A percentile compares a stretch with the other conserved stretches of the same genome.
Conservation (phyloP, 192 early-diverging fungal species). For the Backusella tarrabulga region DNA sequence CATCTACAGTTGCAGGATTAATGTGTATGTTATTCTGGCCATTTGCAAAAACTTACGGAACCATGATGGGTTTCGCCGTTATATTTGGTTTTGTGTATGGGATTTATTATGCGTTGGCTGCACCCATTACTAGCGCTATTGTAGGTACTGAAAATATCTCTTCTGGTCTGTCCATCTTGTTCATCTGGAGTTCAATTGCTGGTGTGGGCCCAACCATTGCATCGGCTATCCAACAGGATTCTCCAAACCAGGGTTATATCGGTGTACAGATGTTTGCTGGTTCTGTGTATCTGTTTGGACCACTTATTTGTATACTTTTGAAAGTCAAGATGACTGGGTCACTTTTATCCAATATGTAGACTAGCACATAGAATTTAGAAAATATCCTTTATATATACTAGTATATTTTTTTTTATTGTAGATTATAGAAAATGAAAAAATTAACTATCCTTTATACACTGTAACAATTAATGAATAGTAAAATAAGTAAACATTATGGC, state of each 20-base stretch:
- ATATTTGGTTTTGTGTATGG: slow-evolving; percentile 28
- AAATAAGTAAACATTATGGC: too few species aligned
- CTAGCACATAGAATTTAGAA: too few species aligned
- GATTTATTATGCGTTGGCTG: slow-evolving; percentile 24
- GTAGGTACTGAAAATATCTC: slow-evolving; percentile 22
- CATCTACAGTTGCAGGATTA: slow-evolving; percentile 12
- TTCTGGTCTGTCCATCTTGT: slow-evolving; percentile 19
- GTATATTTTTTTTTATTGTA: too few species aligned
- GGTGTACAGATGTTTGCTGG: slow-evolving; percentile 30
- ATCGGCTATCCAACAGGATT: slow-evolving; percentile 19
- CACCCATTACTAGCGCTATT: slow-evolving; percentile 30
- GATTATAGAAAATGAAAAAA: too few species aligned
- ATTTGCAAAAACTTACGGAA: slow-evolving; percentile 19
- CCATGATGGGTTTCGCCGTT: slow-evolving; percentile 27
- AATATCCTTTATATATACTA: too few species aligned
- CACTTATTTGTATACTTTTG: slow-evolving; percentile 12
- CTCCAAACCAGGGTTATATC: slow-evolving; percentile 10
- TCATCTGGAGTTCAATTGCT: slow-evolving; percentile 6
- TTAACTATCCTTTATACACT: too few species aligned
- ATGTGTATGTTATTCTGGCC: slow-evolving; percentile 23
- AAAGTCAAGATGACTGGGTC: slow-evolving; percentile 20
- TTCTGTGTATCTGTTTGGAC: slow-evolving; percentile 18
- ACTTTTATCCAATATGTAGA: slow-evolving; percentile 9
- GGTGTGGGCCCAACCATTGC: slow-evolving; percentile 20
- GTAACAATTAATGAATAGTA: too few species aligned